Percentiles rank a stretch among this genome's conserved stretches.
phyloP scores from a whole-genome alignment of 305 asterid species.

The Salvia sclarea region DNA sequence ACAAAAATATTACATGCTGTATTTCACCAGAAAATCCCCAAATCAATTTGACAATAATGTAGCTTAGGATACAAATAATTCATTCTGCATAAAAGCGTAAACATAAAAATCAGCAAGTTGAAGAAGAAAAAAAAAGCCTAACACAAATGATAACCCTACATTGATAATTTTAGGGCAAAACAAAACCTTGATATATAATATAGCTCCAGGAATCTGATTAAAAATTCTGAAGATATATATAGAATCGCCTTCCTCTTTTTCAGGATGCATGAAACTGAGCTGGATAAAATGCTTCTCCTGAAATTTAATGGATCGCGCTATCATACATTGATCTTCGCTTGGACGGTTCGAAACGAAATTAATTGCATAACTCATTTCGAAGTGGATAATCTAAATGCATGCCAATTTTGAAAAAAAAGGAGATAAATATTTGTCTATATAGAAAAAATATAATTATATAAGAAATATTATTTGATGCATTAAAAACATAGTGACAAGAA shows the following conservation, averaged over 20 bases:
- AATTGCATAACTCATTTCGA: not conserved
- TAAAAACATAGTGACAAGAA: too few species aligned
- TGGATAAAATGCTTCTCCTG: not conserved
- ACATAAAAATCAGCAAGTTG: not conserved
- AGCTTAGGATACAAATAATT: not conserved
- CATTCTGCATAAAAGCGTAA: not conserved
- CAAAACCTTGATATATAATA: not conserved
- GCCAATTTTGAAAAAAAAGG: not conserved
- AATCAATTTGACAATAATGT: not conserved
- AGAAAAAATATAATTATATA: too few species aligned
- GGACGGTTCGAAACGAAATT: slow-evolving; percentile 30
- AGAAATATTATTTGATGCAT: too few species aligned
- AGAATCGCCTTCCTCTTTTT: not conserved
- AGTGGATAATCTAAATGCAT: not conserved
- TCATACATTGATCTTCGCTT: slow-evolving; percentile 28
- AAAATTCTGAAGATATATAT: not conserved
- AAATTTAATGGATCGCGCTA: not conserved
- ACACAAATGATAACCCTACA: too few species aligned
- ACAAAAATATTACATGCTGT: not conserved
- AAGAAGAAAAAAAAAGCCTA: not conserved
- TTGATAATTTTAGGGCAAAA: not conserved
- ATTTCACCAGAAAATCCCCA: slow-evolving; percentile 1
- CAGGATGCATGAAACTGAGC: slow-evolving; percentile 3
- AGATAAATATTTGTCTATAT: not conserved
- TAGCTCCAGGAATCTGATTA: not conserved